Evolutionary conservation across 2,329 filamentous ascomycete genomes (phyloP), one percentile per base, ranked within the genome.

Genomic region (Fusarium miscanthi): DNA sequence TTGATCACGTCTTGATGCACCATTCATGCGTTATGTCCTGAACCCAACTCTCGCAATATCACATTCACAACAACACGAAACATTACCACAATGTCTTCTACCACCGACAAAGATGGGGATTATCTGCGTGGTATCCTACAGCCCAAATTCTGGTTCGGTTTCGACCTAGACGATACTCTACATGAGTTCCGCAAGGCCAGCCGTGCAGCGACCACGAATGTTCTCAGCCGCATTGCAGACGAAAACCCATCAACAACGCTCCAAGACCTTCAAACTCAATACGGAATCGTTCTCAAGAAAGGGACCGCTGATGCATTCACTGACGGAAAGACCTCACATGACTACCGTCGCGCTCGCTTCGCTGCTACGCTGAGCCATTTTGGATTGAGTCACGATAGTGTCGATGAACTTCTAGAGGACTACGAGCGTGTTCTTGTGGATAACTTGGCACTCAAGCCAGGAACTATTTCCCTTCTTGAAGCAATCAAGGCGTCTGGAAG

Each of bases 141-240:
- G 12, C 23, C 41, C 2, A 81, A 74, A 61, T 38, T 58, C 2
- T 86, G 84, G 83, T 80, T 85, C 41, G 83, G 81, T 2, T 86
- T 87, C 58, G 85, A 86, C 43, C 81, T 87, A 10, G 85, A 87
- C 61, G 84, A 86, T 69, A 86, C 84, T 0, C 76, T 87, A 3
- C 85, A 87, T 63, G 80, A 84, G 49, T 87, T 86, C 53, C 83
- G 83, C 53, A 78, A 72, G 23, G 82, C 82, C 16, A 85, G 84
- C 2, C 63, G 70, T 2, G 59, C 70, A 8, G 85, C 85, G 5
- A 81, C 80, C 3, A 60, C 68, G 1, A 42, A 69, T 9, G 79
- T 82, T 8, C 79, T 86, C 8, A 57, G 66, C 3, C 41, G 53
- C 10, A 80, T 86, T 19, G 58, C 67, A 6, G 63, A 14, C 16